Conservation (phyloP, 108 stramenopile genomes). For the Craspedostauros australis region DNA sequence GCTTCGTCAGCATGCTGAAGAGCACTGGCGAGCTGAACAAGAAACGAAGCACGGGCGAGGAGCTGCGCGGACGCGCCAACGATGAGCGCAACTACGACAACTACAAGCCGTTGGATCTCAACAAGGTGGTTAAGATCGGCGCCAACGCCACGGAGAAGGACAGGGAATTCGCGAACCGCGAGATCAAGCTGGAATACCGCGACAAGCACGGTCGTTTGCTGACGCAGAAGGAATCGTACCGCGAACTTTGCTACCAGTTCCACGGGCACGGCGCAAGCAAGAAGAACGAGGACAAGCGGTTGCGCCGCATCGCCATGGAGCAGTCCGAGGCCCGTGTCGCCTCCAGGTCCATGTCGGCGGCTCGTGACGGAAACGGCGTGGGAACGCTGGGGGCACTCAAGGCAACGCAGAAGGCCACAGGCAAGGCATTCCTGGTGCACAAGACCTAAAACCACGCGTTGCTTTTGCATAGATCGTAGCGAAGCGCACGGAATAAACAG, state of each 20-base stretch:
- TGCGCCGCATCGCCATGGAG: slow-evolving; percentile 75
- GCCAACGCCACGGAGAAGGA: slow-evolving; percentile 70
- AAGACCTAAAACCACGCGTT: slow-evolving; percentile 47
- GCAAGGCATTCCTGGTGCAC: slow-evolving; percentile 88
- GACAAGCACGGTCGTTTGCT: slow-evolving; percentile 91
- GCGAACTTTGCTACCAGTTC: slow-evolving; percentile 94
- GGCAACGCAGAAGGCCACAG: slow-evolving; percentile 86
- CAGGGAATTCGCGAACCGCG: slow-evolving; percentile 64
- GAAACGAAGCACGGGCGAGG: slow-evolving; percentile 60
- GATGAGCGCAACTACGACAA: slow-evolving; percentile 87
- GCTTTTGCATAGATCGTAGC: no score
- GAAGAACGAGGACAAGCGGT: slow-evolving; percentile 90
- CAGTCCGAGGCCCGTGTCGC: slow-evolving; percentile 56
- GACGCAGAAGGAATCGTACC: slow-evolving; percentile 93
- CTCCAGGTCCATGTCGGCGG: slow-evolving; percentile 37
- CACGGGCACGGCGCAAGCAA: slow-evolving; percentile 93
- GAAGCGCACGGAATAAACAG: no score
- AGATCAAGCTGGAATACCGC: slow-evolving; percentile 94
- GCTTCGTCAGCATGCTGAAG: slow-evolving; percentile 72
- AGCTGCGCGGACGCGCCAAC: slow-evolving; percentile 81
- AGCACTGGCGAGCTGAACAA: slow-evolving; percentile 76
- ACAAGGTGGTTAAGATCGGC: slow-evolving; percentile 71
- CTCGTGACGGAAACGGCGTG: slow-evolving; percentile 32
- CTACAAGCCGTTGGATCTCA: slow-evolving; percentile 68
- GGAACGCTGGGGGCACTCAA: slow-evolving; percentile 82